Evolutionary conservation across 2,329 filamentous ascomycete species (phyloP), one percentile per base, ranked within the genome.

Genomic region (Tolypocladium cylindrosporum): DNA sequence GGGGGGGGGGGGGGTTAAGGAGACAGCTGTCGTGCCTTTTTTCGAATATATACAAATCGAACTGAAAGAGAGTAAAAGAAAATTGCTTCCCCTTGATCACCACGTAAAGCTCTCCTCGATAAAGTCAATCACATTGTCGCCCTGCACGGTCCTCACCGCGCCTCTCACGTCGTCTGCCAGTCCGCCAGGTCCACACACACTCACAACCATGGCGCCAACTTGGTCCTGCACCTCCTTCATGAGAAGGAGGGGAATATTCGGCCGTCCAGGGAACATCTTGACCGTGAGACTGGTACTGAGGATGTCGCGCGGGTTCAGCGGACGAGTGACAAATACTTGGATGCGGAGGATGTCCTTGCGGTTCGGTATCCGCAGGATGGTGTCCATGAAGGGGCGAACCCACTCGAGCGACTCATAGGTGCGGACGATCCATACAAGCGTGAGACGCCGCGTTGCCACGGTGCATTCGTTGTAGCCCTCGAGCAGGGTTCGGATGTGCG

Each of bases 351-450:
- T 80, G 55, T 96, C 90, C 59, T 89, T 85, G 57, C 92, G 87
- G 64, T 86, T 83, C 14, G 90, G 88, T 80, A 97, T 87, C 58
- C 82, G 81, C 39, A 97, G 79, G 57, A 97, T 75, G 57, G 77
- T 73, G 63, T 88, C 83, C 82, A 88, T 87, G 87, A 90, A 97
- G 6, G 90, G 90, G 9, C 90, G 85, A 59, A 96, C 89, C 93
- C 94, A 97, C 71, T 96, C 91, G 9, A 97, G 82, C 58, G 93
- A 87, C 67, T 96, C 88, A 42, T 89, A 88, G 57, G 91, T 90
- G 61, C 94, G 90, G 62, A 97, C 89, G 67, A 96, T 87, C 94
- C 94, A 97, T 60, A 97, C 84, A 9, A 97, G 84, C 1, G 88
- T 90, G 53, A 97, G 76, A 45, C 87, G 85, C 55, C 91, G 87